Conservation (phyloP, 2,329 filamentous ascomycete genomes). For the Ascochyta rabiei region DNA sequence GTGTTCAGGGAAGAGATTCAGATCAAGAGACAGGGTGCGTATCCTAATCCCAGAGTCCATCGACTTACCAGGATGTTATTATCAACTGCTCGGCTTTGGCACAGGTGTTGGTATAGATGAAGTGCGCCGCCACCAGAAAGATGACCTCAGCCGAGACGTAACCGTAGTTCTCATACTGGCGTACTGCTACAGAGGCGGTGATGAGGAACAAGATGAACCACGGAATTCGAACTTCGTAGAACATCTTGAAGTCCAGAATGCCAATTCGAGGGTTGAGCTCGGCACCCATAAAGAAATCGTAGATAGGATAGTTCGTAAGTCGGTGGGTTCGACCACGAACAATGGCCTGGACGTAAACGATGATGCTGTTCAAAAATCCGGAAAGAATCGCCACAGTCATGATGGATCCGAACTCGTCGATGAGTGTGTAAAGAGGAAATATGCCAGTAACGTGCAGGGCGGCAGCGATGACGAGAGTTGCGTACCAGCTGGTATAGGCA, state of each 20-base stretch:
- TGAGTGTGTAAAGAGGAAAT: slow-evolving; percentile 86
- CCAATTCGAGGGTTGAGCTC: slow-evolving; percentile 84
- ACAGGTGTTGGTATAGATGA: slow-evolving; percentile 88
- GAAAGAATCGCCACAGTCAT: slow-evolving; percentile 91
- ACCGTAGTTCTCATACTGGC: slow-evolving; percentile 82
- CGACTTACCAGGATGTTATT: slow-evolving; percentile 74
- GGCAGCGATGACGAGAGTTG: slow-evolving; percentile 72
- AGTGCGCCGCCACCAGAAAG: slow-evolving; percentile 86
- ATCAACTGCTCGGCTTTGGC: slow-evolving; percentile 90
- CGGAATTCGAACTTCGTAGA: slow-evolving; percentile 87
- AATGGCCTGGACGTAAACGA: slow-evolving; percentile 85
- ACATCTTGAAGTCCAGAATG: slow-evolving; percentile 89
- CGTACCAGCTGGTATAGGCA: slow-evolving; percentile 82
- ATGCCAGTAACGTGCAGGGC: slow-evolving; percentile 77
- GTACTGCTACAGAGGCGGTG: slow-evolving; percentile 73
- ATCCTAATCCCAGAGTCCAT: neutral
- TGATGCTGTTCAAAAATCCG: slow-evolving; percentile 79
- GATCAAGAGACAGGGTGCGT: neutral
- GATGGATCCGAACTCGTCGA: slow-evolving; percentile 92
- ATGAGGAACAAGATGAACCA: slow-evolving; percentile 88
- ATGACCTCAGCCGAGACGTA: slow-evolving; percentile 81
- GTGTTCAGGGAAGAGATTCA: neutral
- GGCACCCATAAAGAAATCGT: slow-evolving; percentile 90
- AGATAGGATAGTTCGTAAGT: slow-evolving; percentile 82
- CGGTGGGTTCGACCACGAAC: slow-evolving; percentile 81